These are phyloP conservation scores for Pharnaceum exiguum DNA, from an alignment of 148 eudicot species.

Conservation along the genomic window DNA sequence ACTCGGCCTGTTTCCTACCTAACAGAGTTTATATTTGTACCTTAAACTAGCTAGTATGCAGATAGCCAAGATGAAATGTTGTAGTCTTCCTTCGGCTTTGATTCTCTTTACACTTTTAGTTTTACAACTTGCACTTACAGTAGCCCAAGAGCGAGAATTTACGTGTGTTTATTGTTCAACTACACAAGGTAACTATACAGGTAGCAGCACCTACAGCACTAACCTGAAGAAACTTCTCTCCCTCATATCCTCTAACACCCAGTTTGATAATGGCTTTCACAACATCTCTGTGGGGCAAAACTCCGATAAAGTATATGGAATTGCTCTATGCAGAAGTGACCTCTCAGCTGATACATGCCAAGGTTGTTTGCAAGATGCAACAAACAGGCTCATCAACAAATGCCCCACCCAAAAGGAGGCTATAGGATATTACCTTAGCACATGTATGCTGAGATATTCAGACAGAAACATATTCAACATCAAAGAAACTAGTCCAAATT, in stretches of 20 bases:
- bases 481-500: neutral
- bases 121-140: neutral
- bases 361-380: neutral
- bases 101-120: too few species aligned
- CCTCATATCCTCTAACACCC: conserved; percentile 5
- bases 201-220: neutral
- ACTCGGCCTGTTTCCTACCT: too few species aligned
- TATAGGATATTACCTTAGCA: conserved; percentile 7
- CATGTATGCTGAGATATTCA: conserved; percentile 31
- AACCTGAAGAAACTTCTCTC: conserved; percentile 6
- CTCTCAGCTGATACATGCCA: conserved; percentile 1
- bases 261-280: conserved; percentile 33
- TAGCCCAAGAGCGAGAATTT: neutral
- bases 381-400: neutral
- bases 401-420: conserved; percentile 29
- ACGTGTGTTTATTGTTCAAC: neutral
- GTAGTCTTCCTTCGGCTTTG: too few species aligned
- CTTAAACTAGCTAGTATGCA: too few species aligned
- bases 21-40: too few species aligned
- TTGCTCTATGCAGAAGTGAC: conserved; percentile 17
- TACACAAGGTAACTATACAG: neutral
- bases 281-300: conserved; percentile 25
- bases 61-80: too few species aligned
- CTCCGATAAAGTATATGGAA: conserved; percentile 15
- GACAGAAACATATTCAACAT: conserved; percentile 15